phyloP scores from a whole-genome alignment of 2,329 filamentous ascomycete genomes.

The Magnaporthiopsis incrustans region DNA sequence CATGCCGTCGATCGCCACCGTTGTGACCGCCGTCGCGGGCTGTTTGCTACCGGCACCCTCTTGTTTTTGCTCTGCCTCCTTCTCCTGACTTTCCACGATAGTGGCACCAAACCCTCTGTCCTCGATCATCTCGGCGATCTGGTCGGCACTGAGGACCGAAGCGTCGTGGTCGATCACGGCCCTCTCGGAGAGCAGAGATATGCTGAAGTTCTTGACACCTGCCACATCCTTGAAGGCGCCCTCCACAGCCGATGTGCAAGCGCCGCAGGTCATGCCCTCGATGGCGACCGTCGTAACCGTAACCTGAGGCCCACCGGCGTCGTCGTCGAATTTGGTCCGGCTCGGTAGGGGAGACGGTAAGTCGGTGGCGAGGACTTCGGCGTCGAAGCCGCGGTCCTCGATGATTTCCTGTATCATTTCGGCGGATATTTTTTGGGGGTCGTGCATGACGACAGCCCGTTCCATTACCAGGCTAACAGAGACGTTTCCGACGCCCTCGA shows the following conservation, averaged over 20 bases:
- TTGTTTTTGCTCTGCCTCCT: conserved; percentile 27
- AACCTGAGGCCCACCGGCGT: conserved; percentile 28
- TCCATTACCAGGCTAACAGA: conserved; percentile 94
- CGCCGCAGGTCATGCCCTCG: conserved; percentile 86
- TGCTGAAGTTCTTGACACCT: conserved; percentile 68
- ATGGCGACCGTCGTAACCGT: conserved; percentile 70
- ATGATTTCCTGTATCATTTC: conserved; percentile 77
- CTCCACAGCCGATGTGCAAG: conserved; percentile 80
- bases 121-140: conserved; percentile 53
- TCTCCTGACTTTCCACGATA: conserved; percentile 61
- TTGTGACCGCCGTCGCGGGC: conserved; percentile 57
- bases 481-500: conserved; percentile 75
- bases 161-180: conserved; percentile 79
- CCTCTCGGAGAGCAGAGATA: conserved; percentile 76
- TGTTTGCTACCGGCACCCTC: neutral
- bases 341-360: conserved; percentile 47
- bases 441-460: conserved; percentile 87
- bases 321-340: conserved; percentile 21
- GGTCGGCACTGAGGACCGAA: conserved; percentile 38
- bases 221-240: conserved; percentile 67
- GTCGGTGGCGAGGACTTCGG: conserved; percentile 77
- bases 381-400: conserved; percentile 87
- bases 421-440: conserved; percentile 64
- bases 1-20: conserved; percentile 89
- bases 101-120: conserved; percentile 75